Conservation (phyloP, 768 basidiomycete genomes). For the Kwoniella newhampshirensis region DNA sequence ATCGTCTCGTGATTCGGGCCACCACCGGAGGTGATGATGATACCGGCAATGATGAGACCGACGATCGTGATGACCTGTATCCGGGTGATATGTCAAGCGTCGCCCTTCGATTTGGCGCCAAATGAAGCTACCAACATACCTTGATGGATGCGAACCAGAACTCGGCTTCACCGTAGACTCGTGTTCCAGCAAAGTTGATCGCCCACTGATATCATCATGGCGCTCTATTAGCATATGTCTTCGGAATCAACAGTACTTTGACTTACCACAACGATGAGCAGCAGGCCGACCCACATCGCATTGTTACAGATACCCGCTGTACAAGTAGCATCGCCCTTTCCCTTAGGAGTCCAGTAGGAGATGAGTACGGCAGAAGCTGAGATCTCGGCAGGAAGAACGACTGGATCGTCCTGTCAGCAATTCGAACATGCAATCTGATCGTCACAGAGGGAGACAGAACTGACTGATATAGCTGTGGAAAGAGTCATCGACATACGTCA, state of each 20-base stretch:
- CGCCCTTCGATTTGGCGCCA: no score
- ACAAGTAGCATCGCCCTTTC: slow-evolving; percentile 3
- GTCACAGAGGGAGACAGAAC: no score
- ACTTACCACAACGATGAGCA: slow-evolving; percentile 9
- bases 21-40: slow-evolving; percentile 16
- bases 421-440: no score
- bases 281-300: slow-evolving; percentile 5
- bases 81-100: no score
- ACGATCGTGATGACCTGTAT: slow-evolving; percentile 21
- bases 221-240: no score
- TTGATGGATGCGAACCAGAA: slow-evolving; percentile 22
- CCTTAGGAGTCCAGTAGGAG: slow-evolving; percentile 8
- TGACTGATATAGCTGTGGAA: no score
- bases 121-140: no score
- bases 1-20: slow-evolving; percentile 12
- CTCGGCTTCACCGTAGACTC: slow-evolving; percentile 33
- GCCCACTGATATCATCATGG: no score
- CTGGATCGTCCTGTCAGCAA: background rate
- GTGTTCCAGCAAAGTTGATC: slow-evolving; percentile 53
- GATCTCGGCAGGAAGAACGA: slow-evolving; percentile 21
- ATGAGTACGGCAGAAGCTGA: slow-evolving; percentile 22
- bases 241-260: no score
- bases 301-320: slow-evolving; percentile 9
- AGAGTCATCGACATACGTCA: no score
- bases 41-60: slow-evolving; percentile 25